Conservation (phyloP, 169 alveolate genomes). For the Plasmodium sp. region DNA sequence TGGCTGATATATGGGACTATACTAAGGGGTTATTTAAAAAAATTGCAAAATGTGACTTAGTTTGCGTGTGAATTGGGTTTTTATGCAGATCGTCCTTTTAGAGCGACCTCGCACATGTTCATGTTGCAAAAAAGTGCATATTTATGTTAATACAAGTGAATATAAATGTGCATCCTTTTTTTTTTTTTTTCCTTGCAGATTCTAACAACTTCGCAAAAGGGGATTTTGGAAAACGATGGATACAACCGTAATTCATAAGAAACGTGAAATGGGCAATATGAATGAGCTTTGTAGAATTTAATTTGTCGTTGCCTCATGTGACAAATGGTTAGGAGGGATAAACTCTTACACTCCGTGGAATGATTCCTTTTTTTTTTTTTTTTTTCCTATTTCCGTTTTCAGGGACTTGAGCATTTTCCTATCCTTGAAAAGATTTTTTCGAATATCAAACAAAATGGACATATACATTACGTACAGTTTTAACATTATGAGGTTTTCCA, state of each 20-base stretch:
- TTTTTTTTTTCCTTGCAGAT: conserved; percentile 12
- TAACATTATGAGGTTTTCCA: conserved; percentile 44
- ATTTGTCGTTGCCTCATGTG: neutral
- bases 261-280: neutral
- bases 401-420: conserved; percentile 51
- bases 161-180: neutral
- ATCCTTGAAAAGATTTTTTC: conserved; percentile 36
- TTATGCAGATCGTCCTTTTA: neutral
- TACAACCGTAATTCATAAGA: conserved; percentile 31
- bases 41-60: neutral
- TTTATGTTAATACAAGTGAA: neutral
- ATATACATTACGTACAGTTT: conserved; percentile 43
- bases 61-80: neutral
- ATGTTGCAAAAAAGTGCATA: neutral
- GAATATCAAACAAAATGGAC: conserved; percentile 63
- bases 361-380: neutral
- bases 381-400: neutral
- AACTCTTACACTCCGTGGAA: neutral
- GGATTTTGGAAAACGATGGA: conserved; percentile 67
- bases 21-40: conserved; percentile 46
- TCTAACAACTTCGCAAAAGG: conserved; percentile 46
- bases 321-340: neutral
- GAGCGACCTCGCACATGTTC: neutral
- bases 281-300: neutral
- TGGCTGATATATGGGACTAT: conserved; percentile 74